Conservation (phyloP, 192 early-diverging fungal species). For the Endogone sp. region DNA sequence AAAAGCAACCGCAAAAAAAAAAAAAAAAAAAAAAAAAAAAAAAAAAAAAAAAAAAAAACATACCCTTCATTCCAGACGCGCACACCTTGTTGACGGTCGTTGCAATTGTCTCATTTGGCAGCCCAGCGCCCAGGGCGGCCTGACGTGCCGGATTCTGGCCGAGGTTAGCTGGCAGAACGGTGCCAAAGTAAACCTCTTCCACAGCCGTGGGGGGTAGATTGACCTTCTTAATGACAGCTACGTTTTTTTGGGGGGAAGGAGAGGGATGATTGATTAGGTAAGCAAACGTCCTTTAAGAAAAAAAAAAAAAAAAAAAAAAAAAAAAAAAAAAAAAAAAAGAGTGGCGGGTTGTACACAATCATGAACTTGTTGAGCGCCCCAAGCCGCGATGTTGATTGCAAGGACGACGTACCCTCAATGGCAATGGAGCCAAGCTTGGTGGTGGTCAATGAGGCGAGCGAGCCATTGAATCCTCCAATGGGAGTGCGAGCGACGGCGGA, state of each 20-base stretch:
- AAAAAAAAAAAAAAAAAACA: conserved; percentile 2
- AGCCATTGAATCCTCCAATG: conserved; percentile 88
- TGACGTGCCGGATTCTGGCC: conserved; percentile 86
- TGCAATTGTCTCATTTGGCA: conserved; percentile 55
- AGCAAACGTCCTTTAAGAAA: neutral
- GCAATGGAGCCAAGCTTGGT: conserved; percentile 82
- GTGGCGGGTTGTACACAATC: no score
- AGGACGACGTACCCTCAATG: conserved; percentile 77
- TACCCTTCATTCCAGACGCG: conserved; percentile 72
- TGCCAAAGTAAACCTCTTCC: conserved; percentile 76
- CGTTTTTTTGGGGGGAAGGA: no score
- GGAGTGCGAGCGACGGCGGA: conserved; percentile 88
- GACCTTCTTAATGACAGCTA: conserved; percentile 51
- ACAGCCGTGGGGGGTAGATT: conserved; percentile 58
- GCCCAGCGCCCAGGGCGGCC: conserved; percentile 70
- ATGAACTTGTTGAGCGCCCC: no score
- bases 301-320: conserved; percentile 2
- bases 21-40: no score
- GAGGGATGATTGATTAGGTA: no score
- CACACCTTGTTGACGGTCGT: conserved; percentile 87
- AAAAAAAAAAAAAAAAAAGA: neutral
- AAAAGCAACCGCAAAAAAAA: no score
- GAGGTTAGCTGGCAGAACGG: conserved; percentile 72
- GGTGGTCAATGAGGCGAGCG: conserved; percentile 78
- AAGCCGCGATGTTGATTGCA: no score